phyloP scores from a whole-genome alignment of 2,329 filamentous ascomycete genomes.

The Aureobasidium pullulans region DNA sequence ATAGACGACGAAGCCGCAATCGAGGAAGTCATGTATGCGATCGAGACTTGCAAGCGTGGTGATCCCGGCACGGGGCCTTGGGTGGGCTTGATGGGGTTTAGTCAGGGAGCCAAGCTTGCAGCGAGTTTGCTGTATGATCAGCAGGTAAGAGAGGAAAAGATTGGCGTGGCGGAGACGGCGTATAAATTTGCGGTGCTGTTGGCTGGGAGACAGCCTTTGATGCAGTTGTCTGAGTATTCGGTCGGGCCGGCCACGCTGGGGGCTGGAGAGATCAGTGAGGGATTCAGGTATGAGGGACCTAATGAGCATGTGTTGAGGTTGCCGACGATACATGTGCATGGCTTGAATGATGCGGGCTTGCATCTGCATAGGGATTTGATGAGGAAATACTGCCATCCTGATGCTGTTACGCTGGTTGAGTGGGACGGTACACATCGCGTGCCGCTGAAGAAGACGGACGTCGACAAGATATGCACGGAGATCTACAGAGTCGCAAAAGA shows the following conservation, averaged over 20 bases:
- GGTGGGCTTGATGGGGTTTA: constrained; percentile 45
- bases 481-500: constrained; percentile 46
- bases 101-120: constrained; percentile 42
- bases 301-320: constrained; percentile 44
- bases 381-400: constrained; percentile 52
- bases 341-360: constrained; percentile 52
- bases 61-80: constrained; percentile 40
- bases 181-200: constrained; percentile 57
- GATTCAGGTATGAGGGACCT: constrained; percentile 35
- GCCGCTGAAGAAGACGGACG: constrained; percentile 60
- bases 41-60: constrained; percentile 38
- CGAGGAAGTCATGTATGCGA: constrained; percentile 40
- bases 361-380: constrained; percentile 51
- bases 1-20: constrained; percentile 44
- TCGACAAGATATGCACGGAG: constrained; percentile 48
- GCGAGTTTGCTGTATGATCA: constrained; percentile 47
- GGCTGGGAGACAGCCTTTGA: constrained; percentile 54
- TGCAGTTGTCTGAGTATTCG: constrained; percentile 42
- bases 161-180: constrained; percentile 27
- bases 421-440: constrained; percentile 69
- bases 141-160: constrained; percentile 46
- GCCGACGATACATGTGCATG: constrained; percentile 64
- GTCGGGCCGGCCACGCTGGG: constrained; percentile 31
- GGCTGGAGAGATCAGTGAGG: constrained; percentile 38
- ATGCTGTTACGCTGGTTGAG: constrained; percentile 52